Evolutionary conservation across 2,329 filamentous ascomycete genomes (phyloP).

Genomic region (Aspergillus novoparasiticus): DNA sequence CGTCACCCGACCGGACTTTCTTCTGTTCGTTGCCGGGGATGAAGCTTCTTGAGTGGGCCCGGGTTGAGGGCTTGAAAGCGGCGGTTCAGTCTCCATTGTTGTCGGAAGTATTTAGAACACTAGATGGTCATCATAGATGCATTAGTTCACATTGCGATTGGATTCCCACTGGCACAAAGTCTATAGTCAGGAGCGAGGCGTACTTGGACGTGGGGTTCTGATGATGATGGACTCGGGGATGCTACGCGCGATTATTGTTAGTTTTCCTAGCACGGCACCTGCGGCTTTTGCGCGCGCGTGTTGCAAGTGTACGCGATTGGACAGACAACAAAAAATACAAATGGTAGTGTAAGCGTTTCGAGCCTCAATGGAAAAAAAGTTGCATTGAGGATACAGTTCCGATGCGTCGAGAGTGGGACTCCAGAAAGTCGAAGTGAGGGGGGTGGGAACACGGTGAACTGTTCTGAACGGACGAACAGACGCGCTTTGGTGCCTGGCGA

Average conservation of each 20-base stretch:
- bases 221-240: constrained; percentile 9
- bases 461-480: constrained; percentile 17
- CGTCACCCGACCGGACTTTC: constrained; percentile 48
- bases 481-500: constrained; percentile 25
- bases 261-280: constrained; percentile 3
- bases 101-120: constrained; percentile 8
- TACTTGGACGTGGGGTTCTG: constrained; percentile 21
- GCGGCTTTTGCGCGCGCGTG: constrained; percentile 20
- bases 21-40: constrained; percentile 36
- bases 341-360: neutral
- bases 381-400: neutral
- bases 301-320: constrained; percentile 6
- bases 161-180: neutral
- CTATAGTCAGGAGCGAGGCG: neutral
- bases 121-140: neutral
- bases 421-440: constrained; percentile 4
- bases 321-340: constrained; percentile 1
- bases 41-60: constrained; percentile 20
- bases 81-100: constrained; percentile 28
- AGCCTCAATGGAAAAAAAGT: constrained; percentile 7
- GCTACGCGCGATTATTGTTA: constrained; percentile 19
- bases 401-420: constrained; percentile 5
- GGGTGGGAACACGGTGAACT: constrained; percentile 14
- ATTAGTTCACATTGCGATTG: constrained; percentile 5
- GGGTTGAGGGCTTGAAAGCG: constrained; percentile 22